Conservation (phyloP, 2,329 filamentous ascomycete genomes). For the Pseudogymnoascus sp. region DNA sequence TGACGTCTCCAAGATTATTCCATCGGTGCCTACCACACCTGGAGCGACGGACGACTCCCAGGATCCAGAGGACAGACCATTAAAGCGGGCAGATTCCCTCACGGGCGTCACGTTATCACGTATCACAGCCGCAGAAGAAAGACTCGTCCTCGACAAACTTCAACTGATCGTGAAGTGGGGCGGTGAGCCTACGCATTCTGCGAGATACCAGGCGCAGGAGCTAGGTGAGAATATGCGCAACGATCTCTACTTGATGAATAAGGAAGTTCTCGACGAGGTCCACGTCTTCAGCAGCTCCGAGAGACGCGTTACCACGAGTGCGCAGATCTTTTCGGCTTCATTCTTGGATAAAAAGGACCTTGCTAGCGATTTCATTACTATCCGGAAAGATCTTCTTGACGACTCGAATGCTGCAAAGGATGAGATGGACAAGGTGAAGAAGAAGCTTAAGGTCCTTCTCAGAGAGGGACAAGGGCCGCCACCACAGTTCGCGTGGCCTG, state of each 20-base stretch:
- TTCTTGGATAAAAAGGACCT: slow-evolving; percentile 86
- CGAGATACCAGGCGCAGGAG: slow-evolving; percentile 91
- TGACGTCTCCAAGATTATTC: neutral
- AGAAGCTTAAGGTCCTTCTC: slow-evolving; percentile 90
- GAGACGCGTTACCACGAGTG: slow-evolving; percentile 86
- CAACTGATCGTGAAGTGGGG: slow-evolving; percentile 99
- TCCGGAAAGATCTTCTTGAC: slow-evolving; percentile 90
- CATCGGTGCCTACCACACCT: neutral
- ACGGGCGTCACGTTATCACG: slow-evolving; percentile 88
- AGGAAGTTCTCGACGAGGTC: slow-evolving; percentile 85
- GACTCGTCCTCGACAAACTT: slow-evolving; percentile 87
- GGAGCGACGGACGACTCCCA: slow-evolving; percentile 15
- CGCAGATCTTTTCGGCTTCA: slow-evolving; percentile 88
- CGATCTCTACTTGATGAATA: slow-evolving; percentile 86
- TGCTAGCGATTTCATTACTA: slow-evolving; percentile 76
- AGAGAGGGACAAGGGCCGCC: slow-evolving; percentile 90
- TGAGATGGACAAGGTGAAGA: slow-evolving; percentile 99
- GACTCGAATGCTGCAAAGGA: slow-evolving; percentile 98
- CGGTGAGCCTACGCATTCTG: slow-evolving; percentile 94
- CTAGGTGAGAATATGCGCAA: slow-evolving; percentile 94
- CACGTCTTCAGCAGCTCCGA: slow-evolving; percentile 95
- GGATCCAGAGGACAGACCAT: slow-evolving; percentile 38
- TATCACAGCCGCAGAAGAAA: slow-evolving; percentile 88
- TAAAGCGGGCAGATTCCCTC: slow-evolving; percentile 72
- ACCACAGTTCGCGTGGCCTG: slow-evolving; percentile 95